Evolutionary conservation across 441 rosid genomes (phyloP).

Genomic region (Gossypium schwendimanii): DNA sequence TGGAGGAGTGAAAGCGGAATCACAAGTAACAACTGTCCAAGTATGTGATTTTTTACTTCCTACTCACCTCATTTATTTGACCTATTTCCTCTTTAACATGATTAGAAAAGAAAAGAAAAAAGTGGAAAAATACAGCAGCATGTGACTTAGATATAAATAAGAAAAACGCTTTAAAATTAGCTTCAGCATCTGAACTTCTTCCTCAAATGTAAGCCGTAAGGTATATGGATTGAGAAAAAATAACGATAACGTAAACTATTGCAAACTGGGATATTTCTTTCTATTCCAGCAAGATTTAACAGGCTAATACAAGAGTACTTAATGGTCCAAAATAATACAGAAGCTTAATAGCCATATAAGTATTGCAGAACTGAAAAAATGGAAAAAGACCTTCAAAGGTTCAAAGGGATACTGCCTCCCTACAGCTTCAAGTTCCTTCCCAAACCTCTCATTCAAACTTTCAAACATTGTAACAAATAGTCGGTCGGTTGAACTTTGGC

Average conservation of each 20-base stretch:
- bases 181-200: slow-evolving; percentile 85
- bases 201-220: slow-evolving; percentile 56
- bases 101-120: too few relatives aligned
- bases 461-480: slow-evolving; percentile 69
- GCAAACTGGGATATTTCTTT: too few relatives aligned
- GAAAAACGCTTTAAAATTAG: slow-evolving; percentile 25
- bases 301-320: neutral
- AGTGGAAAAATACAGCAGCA: neutral
- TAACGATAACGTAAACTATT: too few relatives aligned
- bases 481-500: slow-evolving; percentile 17
- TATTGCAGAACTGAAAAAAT: neutral
- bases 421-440: slow-evolving; percentile 69
- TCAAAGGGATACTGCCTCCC: slow-evolving; percentile 65
- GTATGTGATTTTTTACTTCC: neutral
- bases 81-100: neutral
- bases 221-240: slow-evolving; percentile 35
- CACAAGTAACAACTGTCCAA: too few relatives aligned
- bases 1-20: too few relatives aligned
- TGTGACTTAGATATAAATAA: neutral
- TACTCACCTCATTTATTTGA: neutral
- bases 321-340: neutral
- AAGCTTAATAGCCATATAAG: slow-evolving; percentile 1
- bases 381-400: slow-evolving; percentile 60
- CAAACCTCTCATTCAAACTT: slow-evolving; percentile 50
- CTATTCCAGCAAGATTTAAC: too few relatives aligned